Base-by-base conservation (phyloP, 108 stramenopile genomes). In the Fragilariopsis cylindrus region DNA sequence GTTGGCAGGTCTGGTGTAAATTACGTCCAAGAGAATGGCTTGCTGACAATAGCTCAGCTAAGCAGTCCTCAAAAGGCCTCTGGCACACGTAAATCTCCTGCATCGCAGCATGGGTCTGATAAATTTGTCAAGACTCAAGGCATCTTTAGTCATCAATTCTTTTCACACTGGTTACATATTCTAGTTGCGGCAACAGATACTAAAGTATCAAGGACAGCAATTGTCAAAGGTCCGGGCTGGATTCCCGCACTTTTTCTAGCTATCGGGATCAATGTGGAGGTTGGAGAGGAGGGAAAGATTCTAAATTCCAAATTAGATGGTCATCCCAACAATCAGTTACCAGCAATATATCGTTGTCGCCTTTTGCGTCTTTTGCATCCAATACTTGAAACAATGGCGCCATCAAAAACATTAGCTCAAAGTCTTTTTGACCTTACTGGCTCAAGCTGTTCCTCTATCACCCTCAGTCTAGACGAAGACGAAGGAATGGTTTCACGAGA, bases 401-500 rank as follows among this genome's bases (percentile, higher is more conserved):
- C 89, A 5, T 79, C 81, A 53, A 19, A 57, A 40, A 39, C 39
- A 4, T 16, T 88, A n/a, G 76, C 83, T 16, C 54, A 72, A 6
- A 73, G 82, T 18, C 79, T 93, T 2, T 82, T 93, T 53, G 11
- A 65, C 30, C 54, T 87, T n/a, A 79, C 85, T 53, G 90, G 89
- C 48, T 52, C 68, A 19, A 47, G 57, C 47, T 52, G 72, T 52
- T 39, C 15, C 15, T 3, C 77, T 46, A 47, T 76, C n/a, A 45
- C 70, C 8, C 48, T 45, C 7, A 40, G 30, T 55, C 9, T 54
- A 8, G 72, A 82, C 45, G 72, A 66, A 42, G 72, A 81, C 15
- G 85, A 84, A 63, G 60, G 11, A 3, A 21, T 58, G 49, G 68
- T 85, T 15, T 76, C 79, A 6, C 56, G 77, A 30, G 85, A 85